Conservation (phyloP, 106 monocot genomes). For the Allium sativum region DNA sequence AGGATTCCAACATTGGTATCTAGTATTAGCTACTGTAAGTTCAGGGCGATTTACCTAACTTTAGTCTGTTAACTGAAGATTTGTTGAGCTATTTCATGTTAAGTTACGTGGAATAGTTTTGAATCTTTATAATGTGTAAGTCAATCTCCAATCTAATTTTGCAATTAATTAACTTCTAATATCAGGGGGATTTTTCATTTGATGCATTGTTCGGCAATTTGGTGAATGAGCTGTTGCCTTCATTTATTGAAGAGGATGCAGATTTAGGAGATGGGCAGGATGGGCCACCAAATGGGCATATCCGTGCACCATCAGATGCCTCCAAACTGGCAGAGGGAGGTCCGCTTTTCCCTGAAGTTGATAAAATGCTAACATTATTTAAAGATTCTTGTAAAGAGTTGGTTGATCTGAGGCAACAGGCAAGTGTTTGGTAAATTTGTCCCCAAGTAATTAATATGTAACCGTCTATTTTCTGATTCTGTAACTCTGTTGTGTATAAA, state of each 20-base stretch:
- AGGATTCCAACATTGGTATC: too few relatives aligned
- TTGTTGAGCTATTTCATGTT: too few relatives aligned
- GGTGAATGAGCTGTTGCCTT: conserved; percentile 80
- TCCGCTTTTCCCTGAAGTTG: conserved; percentile 89
- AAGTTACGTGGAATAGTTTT: too few relatives aligned
- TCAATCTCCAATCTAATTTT: background rate
- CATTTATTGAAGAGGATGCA: conserved; percentile 70
- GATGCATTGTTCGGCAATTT: conserved; percentile 82
- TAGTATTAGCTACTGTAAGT: too few relatives aligned
- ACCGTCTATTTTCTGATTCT: too few relatives aligned
- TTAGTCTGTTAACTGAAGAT: too few relatives aligned
- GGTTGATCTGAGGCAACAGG: conserved; percentile 78
- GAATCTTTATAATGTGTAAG: too few relatives aligned
- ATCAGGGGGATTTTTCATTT: conserved; percentile 90
- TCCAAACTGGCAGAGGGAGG: conserved; percentile 18
- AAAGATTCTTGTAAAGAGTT: conserved; percentile 95
- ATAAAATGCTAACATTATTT: conserved; percentile 68
- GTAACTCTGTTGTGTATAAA: too few relatives aligned
- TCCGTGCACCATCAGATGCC: conserved; percentile 22
- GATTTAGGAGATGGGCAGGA: conserved; percentile 34
- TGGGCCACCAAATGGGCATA: conserved; percentile 23
- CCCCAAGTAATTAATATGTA: too few relatives aligned
- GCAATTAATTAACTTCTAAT: background rate
- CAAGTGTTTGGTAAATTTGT: background rate
- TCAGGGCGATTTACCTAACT: too few relatives aligned